Evolutionary conservation across 805 yeast genomes (phyloP).

Genomic region (Lipomyces spencermartinsiae): DNA sequence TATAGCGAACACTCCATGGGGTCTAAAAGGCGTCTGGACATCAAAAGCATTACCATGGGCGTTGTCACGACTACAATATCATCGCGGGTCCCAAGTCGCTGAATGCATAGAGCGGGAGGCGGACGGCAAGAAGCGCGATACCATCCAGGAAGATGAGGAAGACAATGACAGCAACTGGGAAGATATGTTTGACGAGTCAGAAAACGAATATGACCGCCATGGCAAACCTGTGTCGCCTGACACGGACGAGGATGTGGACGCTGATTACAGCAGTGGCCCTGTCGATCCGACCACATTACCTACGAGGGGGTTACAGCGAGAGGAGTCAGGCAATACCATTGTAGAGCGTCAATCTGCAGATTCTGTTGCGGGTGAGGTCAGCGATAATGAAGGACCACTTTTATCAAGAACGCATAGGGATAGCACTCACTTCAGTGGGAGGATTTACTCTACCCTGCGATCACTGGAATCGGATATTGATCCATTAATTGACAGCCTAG

Average conservation of each 20-base stretch:
- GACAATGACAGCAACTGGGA: constrained; percentile 36
- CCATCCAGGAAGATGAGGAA: not conserved
- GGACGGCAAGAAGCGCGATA: not conserved
- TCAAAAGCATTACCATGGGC: constrained; percentile 31
- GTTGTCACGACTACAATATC: constrained; percentile 34
- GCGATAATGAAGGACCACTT: constrained; percentile 30
- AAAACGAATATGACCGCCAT: not conserved
- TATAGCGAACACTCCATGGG: constrained; percentile 46
- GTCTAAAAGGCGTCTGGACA: constrained; percentile 45
- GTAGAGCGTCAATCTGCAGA: not conserved
- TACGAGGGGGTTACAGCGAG: not conserved
- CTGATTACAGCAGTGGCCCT: not conserved
- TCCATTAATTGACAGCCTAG: constrained; percentile 44
- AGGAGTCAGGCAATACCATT: not conserved
- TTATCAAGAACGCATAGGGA: constrained; percentile 18
- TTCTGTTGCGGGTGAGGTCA: not conserved
- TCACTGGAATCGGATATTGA: constrained; percentile 44
- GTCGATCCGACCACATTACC: not conserved
- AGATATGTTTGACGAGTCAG: constrained; percentile 35
- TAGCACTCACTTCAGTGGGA: constrained; percentile 25
- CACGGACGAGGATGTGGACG: constrained; percentile 4
- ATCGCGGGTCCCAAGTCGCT: constrained; percentile 24
- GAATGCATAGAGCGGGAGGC: constrained; percentile 33
- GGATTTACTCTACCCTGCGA: constrained; percentile 30
- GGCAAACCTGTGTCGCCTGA: not conserved